Base-by-base conservation (phyloP, 768 basidiomycete genomes). In the Leccinellum luteum region DNA sequence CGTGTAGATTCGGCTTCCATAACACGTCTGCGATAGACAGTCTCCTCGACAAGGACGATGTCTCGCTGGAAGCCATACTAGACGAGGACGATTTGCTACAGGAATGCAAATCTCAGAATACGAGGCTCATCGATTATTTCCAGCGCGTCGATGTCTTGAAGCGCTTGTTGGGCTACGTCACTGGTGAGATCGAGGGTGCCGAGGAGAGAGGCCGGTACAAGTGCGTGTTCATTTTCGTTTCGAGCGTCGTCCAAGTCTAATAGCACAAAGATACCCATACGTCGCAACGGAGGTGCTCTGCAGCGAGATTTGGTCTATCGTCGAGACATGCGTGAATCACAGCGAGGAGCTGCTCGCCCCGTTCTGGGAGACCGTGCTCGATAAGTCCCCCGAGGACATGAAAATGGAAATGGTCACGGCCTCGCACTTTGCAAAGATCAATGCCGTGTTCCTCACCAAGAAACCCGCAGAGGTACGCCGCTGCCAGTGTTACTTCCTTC, bases 41-140 rank as follows among this genome's bases (percentile, higher is more conserved):
- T 66, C 82, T 97, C 58, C 83, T 97, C 60, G 89, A 92, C 81
- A 88, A 92, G 76, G 92, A 94, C 64, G 90, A 92, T 67, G 87
- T 92, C 62, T 82, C 86, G 50, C 84, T 98, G 43, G 94, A 97
- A 72, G 86, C 91, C 43, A 87, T 98, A 58, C 81, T 98, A 55
- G 93, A 94, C 75, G 93, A 97, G 75, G 89, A 92, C 68, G 94
- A 98, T 71, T 79, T 98, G 47, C 77, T 98, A 55, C 90, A 92
- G 73, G 96, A 98, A 74, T 93, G 94, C 83, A 98, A 98, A 75
- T 81, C 89, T 1, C 90, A 96, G 74, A 98, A 98, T 69, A 89
- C 89, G 41, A 79, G 90, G 57, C 84, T 96, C 51, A 89, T 91
- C 64, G 89, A 92, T 69, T 93, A 93, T 73, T 90, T 95, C 66